Conservation (phyloP, 768 basidiomycete species). For the Cubamyces sp. region DNA sequence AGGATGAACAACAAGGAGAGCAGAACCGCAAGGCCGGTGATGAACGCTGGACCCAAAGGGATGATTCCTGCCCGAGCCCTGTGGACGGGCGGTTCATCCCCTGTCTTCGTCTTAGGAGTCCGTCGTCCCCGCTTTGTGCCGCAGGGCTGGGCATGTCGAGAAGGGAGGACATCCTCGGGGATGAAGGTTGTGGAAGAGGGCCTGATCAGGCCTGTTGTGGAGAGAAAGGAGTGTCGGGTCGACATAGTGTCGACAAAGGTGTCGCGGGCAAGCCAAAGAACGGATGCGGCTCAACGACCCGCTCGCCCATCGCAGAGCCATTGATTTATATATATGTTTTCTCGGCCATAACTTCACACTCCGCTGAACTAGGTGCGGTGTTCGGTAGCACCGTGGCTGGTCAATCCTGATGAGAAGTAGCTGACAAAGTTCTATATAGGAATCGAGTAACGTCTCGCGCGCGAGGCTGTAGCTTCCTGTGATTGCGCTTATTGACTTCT, state of each 20-base stretch:
- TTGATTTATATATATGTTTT: neutral
- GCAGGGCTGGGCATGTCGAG: conserved; percentile 22
- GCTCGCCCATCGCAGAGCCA: neutral
- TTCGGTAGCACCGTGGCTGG: conserved; percentile 5
- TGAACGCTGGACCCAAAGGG: conserved; percentile 32
- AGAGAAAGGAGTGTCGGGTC: conserved; percentile 47
- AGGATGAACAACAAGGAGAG: conserved; percentile 53
- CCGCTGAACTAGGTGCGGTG: neutral
- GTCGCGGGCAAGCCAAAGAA: conserved; percentile 37
- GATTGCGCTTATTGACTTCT: neutral
- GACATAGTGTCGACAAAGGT: conserved; percentile 30
- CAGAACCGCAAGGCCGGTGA: conserved; percentile 43
- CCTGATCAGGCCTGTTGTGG: conserved; percentile 38
- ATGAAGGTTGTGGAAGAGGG: conserved; percentile 21
- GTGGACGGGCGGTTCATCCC: conserved; percentile 3
- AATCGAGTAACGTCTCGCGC: neutral
- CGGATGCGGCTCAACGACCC: conserved; percentile 29
- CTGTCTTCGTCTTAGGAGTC: neutral
- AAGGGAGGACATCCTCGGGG: conserved; percentile 14
- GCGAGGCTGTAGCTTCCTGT: neutral
- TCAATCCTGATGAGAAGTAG: too few species aligned
- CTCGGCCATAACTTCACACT: neutral
- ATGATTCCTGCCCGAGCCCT: conserved; percentile 29
- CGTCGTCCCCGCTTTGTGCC: conserved; percentile 26
- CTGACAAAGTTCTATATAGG: too few species aligned